Evolutionary conservation across 441 rosid genomes (phyloP).

Genomic region (Pelargonium cotyledonis): DNA sequence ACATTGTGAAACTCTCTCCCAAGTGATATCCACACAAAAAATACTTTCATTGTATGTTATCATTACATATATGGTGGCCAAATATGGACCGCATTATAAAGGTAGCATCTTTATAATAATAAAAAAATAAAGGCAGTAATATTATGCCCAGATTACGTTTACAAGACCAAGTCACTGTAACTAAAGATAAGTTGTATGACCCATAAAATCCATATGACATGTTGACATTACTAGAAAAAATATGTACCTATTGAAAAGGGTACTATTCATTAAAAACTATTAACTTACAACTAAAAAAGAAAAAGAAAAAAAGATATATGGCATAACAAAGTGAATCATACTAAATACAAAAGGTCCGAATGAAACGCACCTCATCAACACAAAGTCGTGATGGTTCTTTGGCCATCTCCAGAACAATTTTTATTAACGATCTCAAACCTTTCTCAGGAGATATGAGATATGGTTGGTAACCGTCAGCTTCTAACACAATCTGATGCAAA

Average conservation of each 20-base stretch:
- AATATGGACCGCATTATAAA: background rate
- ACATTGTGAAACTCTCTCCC: background rate
- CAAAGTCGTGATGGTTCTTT: conserved; percentile 92
- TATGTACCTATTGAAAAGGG: too few relatives aligned
- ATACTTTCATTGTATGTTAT: background rate
- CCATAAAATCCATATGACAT: background rate
- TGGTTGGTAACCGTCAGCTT: conserved; percentile 98
- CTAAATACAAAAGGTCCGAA: background rate
- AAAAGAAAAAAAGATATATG: background rate
- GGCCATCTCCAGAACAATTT: conserved; percentile 88
- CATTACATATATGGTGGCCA: background rate
- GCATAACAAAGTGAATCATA: conserved; percentile 1
- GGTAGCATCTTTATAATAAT: too few relatives aligned
- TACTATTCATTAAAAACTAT: background rate
- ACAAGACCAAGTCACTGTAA: background rate
- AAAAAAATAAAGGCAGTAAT: background rate
- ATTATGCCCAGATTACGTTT: background rate
- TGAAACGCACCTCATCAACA: conserved; percentile 64
- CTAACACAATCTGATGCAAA: conserved; percentile 63
- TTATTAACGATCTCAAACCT: conserved; percentile 88
- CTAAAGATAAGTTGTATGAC: background rate
- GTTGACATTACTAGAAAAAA: background rate
- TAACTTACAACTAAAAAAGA: background rate
- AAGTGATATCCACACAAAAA: background rate
- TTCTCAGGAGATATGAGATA: conserved; percentile 97